These are phyloP conservation scores for Fusarium vanettenii DNA, from an alignment of 2,329 filamentous ascomycete genomes.

Conservation along the genomic window DNA sequence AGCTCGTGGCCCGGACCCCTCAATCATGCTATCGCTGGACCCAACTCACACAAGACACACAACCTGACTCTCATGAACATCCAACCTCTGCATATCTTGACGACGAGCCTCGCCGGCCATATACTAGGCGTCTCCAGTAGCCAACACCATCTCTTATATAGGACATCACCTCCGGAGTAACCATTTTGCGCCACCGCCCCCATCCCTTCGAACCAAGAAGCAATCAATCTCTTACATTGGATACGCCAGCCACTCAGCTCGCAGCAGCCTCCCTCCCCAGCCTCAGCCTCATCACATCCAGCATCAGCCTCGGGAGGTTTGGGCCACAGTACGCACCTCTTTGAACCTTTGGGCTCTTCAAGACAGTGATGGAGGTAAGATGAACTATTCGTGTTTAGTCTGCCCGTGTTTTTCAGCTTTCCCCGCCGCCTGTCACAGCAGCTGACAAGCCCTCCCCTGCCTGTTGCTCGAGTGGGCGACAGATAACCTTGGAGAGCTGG, in stretches of 20 bases:
- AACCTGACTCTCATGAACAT: not conserved
- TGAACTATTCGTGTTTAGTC: not conserved
- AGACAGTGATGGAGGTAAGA: conserved; percentile 34
- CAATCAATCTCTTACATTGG: conserved; percentile 4
- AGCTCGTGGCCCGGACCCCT: conserved; percentile 19
- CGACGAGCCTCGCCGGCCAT: not conserved
- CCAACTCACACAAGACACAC: not conserved
- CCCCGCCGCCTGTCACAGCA: not conserved
- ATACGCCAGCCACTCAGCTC: conserved; percentile 19
- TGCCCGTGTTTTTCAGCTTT: not conserved
- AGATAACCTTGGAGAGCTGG: conserved; percentile 11
- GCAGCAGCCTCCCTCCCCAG: not conserved
- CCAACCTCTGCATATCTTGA: conserved; percentile 1
- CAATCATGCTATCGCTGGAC: not conserved
- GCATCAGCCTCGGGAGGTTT: conserved; percentile 26
- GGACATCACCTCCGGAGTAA: not conserved
- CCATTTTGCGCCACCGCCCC: not conserved
- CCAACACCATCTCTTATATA: not conserved
- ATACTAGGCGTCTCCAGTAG: not conserved
- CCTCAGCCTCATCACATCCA: not conserved
- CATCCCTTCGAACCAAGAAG: not conserved
- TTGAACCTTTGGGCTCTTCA: not conserved
- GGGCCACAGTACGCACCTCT: conserved; percentile 12
- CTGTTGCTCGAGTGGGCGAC: conserved; percentile 5
- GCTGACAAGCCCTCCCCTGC: not conserved